A percentile compares a stretch with the other conserved stretches of the same genome.
Conservation (phyloP, 2,329 filamentous ascomycete species). For the Pezicula rhizophila region DNA sequence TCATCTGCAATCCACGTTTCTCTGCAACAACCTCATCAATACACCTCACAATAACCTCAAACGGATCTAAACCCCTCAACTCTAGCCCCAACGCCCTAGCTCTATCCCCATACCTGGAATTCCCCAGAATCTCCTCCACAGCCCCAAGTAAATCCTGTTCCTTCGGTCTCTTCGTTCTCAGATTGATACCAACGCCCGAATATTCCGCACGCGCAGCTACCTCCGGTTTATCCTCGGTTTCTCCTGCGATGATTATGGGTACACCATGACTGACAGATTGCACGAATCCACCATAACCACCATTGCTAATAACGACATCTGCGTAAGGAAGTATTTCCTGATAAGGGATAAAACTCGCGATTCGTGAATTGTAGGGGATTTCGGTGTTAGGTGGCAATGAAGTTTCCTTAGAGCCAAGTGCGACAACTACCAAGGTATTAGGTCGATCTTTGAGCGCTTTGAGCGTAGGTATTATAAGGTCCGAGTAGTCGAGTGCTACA, state of each 20-base stretch:
- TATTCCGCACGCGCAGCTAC: conserved; percentile 26
- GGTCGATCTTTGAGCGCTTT: conserved; percentile 25
- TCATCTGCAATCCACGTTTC: too few species aligned
- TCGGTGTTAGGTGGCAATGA: conserved; percentile 18
- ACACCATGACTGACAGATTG: conserved; percentile 27
- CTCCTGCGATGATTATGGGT: conserved; percentile 29
- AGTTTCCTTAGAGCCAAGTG: conserved; percentile 19
- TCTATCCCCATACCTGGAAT: conserved; percentile 13
- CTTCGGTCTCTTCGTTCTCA: conserved; percentile 16
- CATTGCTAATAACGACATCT: conserved; percentile 31
- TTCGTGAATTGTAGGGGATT: conserved; percentile 27
- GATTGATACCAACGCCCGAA: conserved; percentile 31
- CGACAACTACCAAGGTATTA: conserved; percentile 28
- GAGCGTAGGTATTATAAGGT: conserved; percentile 30
- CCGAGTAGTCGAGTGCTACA: conserved; percentile 20
- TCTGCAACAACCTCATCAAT: conserved; percentile 11
- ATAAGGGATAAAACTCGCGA: conserved; percentile 32
- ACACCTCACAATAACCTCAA: conserved; percentile 8
- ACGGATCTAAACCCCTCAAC: conserved; percentile 11
- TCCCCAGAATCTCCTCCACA: conserved; percentile 12
- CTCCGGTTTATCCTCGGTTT: conserved; percentile 29
- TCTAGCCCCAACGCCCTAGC: conserved; percentile 12
- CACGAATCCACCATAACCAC: conserved; percentile 31
- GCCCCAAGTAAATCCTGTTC: conserved; percentile 8
- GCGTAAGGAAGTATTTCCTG: conserved; percentile 28